Evolutionary conservation across 2,329 filamentous ascomycete species (phyloP), one percentile per base, ranked within the genome.

Genomic region (Aspergillus sp.): DNA sequence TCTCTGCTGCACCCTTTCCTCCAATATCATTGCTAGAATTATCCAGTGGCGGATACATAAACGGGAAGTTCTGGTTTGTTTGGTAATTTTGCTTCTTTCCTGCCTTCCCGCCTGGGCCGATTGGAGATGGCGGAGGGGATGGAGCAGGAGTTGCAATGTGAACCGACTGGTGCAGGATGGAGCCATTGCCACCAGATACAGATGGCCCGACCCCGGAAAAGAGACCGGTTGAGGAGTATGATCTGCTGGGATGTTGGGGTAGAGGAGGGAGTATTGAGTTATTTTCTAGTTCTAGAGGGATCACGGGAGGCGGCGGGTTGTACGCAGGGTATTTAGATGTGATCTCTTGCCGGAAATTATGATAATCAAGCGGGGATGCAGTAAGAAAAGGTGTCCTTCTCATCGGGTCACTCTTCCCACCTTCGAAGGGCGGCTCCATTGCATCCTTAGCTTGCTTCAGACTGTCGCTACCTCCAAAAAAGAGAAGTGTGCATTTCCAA

Each of bases 61-160:
- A 98, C 0, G 95, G 95, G 64, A 99, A 98, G 70, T 97, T 95
- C 68, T 99, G 95, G 70, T 99, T 99, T 0, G 95, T 99, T 73
- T 99, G 95, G 68, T 99, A 99, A 66, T 98, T 99, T 70, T 99
- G 95, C 72, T 99, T 99, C 80, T 99, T 99, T 1, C 89, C 93
- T 52, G 90, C 91, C 73, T 98, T 99, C 0, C 92, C 92, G 24
- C 92, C 85, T 3, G 85, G 83, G 1, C 85, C 93, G 34, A 89
- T 88, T 9, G 95, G 95, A 1, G 93, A 97, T 1, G 95, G 95
- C 0, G 95, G 95, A 22, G 95, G 95, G 0, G 95, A 99, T 1
- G 95, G 95, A 0, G 93, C 93, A 0, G 95, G 95, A 1, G 95
- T 99, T n/a, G 95, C 95, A 66, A 99, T 99, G 73, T 99, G 95